Conservation (phyloP, 441 rosid species). For the Populus trichocarpa region DNA sequence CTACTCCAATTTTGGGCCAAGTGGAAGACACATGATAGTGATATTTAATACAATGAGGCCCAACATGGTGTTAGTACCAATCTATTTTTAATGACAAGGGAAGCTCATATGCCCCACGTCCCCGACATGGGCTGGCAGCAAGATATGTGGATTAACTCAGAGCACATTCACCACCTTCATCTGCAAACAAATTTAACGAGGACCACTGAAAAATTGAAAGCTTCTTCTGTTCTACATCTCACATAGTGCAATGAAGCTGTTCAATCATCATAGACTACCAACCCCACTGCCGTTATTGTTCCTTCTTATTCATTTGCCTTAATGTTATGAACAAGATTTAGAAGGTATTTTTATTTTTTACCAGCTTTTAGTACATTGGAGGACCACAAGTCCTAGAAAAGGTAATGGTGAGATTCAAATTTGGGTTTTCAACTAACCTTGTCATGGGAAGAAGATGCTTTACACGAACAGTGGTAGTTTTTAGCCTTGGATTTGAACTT, state of each 20-base stretch:
- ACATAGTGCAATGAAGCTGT: background rate
- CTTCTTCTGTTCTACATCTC: constrained; percentile 3
- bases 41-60: background rate
- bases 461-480: too few species aligned
- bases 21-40: background rate
- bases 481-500: too few species aligned
- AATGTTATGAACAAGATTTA: background rate
- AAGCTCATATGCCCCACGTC: background rate
- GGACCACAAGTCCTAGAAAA: background rate
- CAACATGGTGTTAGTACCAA: background rate
- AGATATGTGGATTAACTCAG: constrained; percentile 1
- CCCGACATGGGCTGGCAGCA: background rate
- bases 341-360: background rate
- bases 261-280: background rate
- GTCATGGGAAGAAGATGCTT: too few species aligned
- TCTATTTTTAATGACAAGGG: background rate
- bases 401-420: background rate
- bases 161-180: background rate
- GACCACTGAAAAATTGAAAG: background rate
- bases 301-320: background rate
- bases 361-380: background rate
- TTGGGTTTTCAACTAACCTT: background rate
- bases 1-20: background rate
- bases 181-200: background rate
- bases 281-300: background rate